Conservation (phyloP, 495 filamentous ascomycete species). For the Chaetomium tenue region DNA sequence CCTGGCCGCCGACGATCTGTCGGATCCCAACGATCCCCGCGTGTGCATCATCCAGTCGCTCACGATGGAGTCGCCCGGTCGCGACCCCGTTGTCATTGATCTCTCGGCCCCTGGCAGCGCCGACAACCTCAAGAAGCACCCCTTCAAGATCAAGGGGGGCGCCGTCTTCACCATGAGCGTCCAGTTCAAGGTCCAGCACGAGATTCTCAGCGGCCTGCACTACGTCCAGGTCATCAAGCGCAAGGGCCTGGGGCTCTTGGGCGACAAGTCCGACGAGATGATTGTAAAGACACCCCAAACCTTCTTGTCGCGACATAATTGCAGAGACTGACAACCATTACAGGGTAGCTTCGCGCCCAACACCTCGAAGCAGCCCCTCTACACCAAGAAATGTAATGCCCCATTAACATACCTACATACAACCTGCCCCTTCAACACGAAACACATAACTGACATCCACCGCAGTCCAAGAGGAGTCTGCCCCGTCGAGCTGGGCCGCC, state of each 20-base stretch:
- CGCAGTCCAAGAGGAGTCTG: conserved; percentile 84
- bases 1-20: conserved; percentile 61
- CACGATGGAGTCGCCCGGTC: conserved; percentile 75
- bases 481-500: conserved; percentile 82
- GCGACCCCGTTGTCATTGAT: conserved; percentile 80
- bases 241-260: conserved; percentile 67
- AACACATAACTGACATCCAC: background rate
- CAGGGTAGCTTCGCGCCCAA: conserved; percentile 85
- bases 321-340: conserved; percentile 8
- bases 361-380: conserved; percentile 75
- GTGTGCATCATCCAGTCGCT: conserved; percentile 89
- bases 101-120: conserved; percentile 63
- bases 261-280: conserved; percentile 92
- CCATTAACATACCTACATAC: background rate
- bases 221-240: conserved; percentile 92
- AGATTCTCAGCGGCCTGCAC: conserved; percentile 90
- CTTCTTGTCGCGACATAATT: background rate
- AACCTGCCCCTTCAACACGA: background rate
- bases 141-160: conserved; percentile 97
- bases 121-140: conserved; percentile 71
- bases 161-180: conserved; percentile 89
- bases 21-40: conserved; percentile 73
- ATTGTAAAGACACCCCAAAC: conserved; percentile 54
- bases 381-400: conserved; percentile 81
- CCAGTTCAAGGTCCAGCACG: conserved; percentile 90